A percentile compares a stretch with the other conserved stretches of the same genome.
Evolutionary conservation across 805 yeast species (phyloP).

Genomic region (Groenewaldozyma tartarivorans): DNA sequence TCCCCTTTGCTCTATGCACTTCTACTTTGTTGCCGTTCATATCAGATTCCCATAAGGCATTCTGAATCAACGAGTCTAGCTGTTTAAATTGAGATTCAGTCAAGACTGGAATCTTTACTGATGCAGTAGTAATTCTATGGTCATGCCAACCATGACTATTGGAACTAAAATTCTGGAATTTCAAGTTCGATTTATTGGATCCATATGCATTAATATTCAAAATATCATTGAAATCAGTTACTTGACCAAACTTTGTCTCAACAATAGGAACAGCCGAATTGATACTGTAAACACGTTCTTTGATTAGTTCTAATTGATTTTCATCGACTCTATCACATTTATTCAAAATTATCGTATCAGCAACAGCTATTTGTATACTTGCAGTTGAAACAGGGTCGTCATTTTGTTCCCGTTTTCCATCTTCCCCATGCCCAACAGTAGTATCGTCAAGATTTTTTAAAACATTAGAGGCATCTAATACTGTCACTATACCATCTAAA

Average conservation of each 20-base stretch:
- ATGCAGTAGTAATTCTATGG: conserved; percentile 41
- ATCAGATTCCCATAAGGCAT: conserved; percentile 62
- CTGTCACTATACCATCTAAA: conserved; percentile 87
- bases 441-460: conserved; percentile 55
- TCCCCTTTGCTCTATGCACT: conserved; percentile 76
- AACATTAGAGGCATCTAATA: conserved; percentile 61
- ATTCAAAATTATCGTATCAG: conserved; percentile 74
- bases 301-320: conserved; percentile 26
- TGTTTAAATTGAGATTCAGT: conserved; percentile 30
- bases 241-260: conserved; percentile 64
- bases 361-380: conserved; percentile 79
- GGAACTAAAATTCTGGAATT: conserved; percentile 14
- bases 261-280: conserved; percentile 62
- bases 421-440: conserved; percentile 27
- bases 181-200: conserved; percentile 12
- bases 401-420: conserved; percentile 21
- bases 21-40: conserved; percentile 42
- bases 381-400: conserved; percentile 60
- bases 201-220: conserved; percentile 78
- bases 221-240: conserved; percentile 47
- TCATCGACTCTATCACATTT: conserved; percentile 51
- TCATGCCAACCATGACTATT: conserved; percentile 17
- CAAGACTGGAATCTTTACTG: conserved; percentile 37
- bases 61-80: conserved; percentile 59
- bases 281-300: conserved; percentile 38